Conservation (phyloP, 306 rosid genomes). For the Leucaena leucocephala region DNA sequence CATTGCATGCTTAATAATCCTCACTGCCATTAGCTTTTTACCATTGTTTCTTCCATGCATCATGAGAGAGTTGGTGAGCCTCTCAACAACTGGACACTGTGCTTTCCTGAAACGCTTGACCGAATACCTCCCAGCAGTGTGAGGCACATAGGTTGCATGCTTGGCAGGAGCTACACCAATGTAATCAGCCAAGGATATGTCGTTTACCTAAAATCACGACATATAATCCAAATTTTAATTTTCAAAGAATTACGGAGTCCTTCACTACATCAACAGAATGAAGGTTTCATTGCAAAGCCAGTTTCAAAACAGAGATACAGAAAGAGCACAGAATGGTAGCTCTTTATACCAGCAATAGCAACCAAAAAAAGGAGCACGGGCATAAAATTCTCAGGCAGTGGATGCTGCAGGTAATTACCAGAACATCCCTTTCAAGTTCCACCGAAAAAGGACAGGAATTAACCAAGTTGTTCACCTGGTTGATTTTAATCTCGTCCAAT, state of each 20-base stretch:
- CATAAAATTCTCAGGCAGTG: too few relatives aligned
- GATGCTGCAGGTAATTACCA: not conserved
- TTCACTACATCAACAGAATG: not conserved
- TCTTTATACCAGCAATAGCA: not conserved
- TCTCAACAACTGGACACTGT: conserved; percentile 47
- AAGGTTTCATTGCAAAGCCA: not conserved
- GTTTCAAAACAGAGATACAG: not conserved
- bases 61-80: conserved; percentile 48
- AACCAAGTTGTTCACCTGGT: not conserved
- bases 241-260: not conserved
- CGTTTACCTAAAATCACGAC: conserved; percentile 34
- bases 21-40: conserved; percentile 45
- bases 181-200: conserved; percentile 42
- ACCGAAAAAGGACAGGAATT: not conserved
- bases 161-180: conserved; percentile 42
- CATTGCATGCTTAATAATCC: conserved; percentile 45
- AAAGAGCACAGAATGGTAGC: not conserved
- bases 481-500: not conserved
- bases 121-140: conserved; percentile 50
- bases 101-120: conserved; percentile 49
- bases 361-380: too few relatives aligned
- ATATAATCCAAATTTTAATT: not conserved
- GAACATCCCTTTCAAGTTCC: not conserved
- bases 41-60: conserved; percentile 48
- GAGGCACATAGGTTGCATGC: conserved; percentile 47